Percentiles rank a stretch among this genome's conserved stretches.
Conservation (phyloP, 2,329 filamentous ascomycete species). For the Aspergillus persii region DNA sequence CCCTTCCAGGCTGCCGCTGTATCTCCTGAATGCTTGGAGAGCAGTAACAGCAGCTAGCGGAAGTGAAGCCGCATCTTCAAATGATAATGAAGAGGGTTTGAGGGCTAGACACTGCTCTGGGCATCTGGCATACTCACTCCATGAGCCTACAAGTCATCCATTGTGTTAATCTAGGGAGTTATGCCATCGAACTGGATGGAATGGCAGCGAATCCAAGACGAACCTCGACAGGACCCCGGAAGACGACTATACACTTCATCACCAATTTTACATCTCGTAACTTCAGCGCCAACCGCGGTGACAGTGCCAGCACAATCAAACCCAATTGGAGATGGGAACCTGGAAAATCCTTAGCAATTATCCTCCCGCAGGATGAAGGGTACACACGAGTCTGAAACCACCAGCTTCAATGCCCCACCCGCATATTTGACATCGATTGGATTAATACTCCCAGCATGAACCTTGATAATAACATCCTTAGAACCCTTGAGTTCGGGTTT, state of each 20-base stretch:
- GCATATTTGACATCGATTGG: conserved; percentile 47
- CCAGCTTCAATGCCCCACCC: conserved; percentile 34
- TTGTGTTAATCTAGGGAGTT: too few relatives aligned
- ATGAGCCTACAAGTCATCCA: conserved; percentile 16
- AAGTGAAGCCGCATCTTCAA: conserved; percentile 45
- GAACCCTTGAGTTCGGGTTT: conserved; percentile 14
- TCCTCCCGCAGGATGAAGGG: not conserved
- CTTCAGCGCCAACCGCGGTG: conserved; percentile 32
- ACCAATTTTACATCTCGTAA: conserved; percentile 37
- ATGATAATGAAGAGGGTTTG: conserved; percentile 43
- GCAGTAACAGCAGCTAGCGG: conserved; percentile 45
- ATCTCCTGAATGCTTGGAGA: conserved; percentile 45
- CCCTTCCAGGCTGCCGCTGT: conserved; percentile 47
- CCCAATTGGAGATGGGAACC: conserved; percentile 46
- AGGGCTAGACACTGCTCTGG: conserved; percentile 33
- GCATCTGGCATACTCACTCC: conserved; percentile 39
- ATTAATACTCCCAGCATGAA: conserved; percentile 47
- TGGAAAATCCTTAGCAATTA: conserved; percentile 4
- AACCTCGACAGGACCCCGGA: conserved; percentile 30
- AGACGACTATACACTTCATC: conserved; percentile 41
- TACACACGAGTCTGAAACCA: conserved; percentile 31
- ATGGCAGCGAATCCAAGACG: not conserved
- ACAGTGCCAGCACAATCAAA: conserved; percentile 45
- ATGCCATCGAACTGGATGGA: too few relatives aligned
- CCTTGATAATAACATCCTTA: conserved; percentile 34